phyloP scores from a whole-genome alignment of 2,329 filamentous ascomycete species.

The Neophaeococcomyces mojaviensis region DNA sequence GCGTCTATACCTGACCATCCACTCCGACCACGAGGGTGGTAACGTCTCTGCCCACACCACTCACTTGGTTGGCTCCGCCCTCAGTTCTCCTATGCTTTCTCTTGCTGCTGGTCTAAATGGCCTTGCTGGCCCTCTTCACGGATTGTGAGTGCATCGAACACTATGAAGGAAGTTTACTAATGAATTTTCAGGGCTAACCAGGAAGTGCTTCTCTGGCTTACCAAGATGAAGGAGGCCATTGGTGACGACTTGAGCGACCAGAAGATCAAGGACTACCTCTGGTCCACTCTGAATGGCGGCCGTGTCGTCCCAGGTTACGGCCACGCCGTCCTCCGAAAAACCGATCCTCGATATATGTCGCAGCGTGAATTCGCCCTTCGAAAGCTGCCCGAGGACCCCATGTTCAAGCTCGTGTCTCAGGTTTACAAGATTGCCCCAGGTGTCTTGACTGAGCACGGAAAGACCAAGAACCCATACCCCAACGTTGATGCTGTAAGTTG shows the following conservation, averaged over 20 bases:
- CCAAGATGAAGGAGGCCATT: constrained; percentile 93
- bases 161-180: constrained; percentile 16
- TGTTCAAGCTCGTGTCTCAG: constrained; percentile 99
- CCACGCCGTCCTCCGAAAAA: constrained; percentile 98
- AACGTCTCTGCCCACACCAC: constrained; percentile 99
- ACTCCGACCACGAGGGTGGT: constrained; percentile 99
- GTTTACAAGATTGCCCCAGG: constrained; percentile 99
- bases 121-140: constrained; percentile 95
- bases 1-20: constrained; percentile 98
- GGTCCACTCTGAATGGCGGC: constrained; percentile 90
- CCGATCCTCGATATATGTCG: constrained; percentile 95
- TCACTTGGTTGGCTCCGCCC: constrained; percentile 90
- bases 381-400: constrained; percentile 91
- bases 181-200: constrained; percentile 65
- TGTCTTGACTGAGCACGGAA: constrained; percentile 98
- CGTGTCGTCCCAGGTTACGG: constrained; percentile 97
- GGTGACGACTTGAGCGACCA: constrained; percentile 93
- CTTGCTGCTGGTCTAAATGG: constrained; percentile 95
- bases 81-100: constrained; percentile 96
- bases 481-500: constrained; percentile 77
- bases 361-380: constrained; percentile 94
- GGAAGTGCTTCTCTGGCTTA: constrained; percentile 98
- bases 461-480: constrained; percentile 99
- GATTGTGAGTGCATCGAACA: constrained; percentile 50
- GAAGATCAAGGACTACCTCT: constrained; percentile 97